Conservation (phyloP, 2,329 filamentous ascomycete genomes). For the Colletotrichum tamarilloi region DNA sequence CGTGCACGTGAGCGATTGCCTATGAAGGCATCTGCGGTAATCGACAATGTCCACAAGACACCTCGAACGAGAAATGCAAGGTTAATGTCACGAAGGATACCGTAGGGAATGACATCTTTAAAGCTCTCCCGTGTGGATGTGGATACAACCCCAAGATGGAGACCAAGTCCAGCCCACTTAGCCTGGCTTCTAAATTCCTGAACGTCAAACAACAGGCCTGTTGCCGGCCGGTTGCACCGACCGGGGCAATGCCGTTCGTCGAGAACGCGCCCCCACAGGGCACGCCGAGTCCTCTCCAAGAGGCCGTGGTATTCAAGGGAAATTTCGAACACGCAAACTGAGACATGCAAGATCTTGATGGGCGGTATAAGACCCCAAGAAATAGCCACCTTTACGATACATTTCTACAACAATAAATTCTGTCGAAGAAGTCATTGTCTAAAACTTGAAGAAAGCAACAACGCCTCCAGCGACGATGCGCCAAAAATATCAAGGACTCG, state of each 20-base stretch:
- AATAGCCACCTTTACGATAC: background rate
- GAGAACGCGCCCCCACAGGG: background rate
- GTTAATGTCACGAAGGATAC: background rate
- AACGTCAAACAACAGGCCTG: slow-evolving; percentile 7
- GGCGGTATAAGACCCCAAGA: background rate
- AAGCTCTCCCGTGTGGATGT: background rate
- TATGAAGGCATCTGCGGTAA: background rate
- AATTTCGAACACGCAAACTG: slow-evolving; percentile 12
- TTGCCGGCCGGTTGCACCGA: background rate
- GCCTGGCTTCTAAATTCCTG: background rate
- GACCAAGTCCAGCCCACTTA: background rate
- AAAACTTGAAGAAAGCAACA: background rate
- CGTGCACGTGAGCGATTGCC: background rate
- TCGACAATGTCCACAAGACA: background rate
- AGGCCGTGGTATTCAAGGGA: slow-evolving; percentile 4
- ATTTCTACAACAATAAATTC: no score
- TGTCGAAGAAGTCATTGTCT: background rate
- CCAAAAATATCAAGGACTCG: slow-evolving; percentile 1
- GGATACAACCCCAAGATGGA: slow-evolving; percentile 13
- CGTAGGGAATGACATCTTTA: slow-evolving; percentile 18
- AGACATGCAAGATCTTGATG: background rate
- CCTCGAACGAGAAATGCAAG: background rate
- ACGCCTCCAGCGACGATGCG: background rate
- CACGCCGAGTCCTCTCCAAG: background rate
- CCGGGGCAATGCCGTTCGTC: background rate